Base-by-base conservation (phyloP, 495 filamentous ascomycete genomes). In the Glonium stellatum region DNA sequence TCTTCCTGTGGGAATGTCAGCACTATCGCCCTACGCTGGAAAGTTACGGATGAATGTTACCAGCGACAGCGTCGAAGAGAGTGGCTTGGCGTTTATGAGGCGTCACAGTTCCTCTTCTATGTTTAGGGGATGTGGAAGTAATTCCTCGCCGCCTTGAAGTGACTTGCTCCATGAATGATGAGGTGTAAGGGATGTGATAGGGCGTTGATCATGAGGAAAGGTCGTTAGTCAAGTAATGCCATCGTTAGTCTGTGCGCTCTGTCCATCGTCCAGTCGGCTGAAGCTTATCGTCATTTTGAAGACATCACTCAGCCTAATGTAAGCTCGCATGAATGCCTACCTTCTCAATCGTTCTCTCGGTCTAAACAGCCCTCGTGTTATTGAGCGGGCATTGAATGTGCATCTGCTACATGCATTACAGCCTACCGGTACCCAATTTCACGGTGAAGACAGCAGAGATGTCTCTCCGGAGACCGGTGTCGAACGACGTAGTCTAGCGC, bases 61-160 rank as follows among this genome's bases (percentile, higher is more conserved):
- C 88, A 59, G 88, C 89, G 47, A 91, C 82, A 36, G 86, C 87
- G 75, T 96, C 89, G 70, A 90, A 95, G 34, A 95, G 72, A 47
- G 77, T 89, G 19, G 78, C 76, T 34, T 70, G 65, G 52, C 78
- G 71, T 31, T 23, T 57, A 1, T 1, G 10, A 19, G 11, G 18
- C 18, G 12, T 34, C 21, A 12, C 21, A 6, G 12, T 51, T 3
- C 3, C 13, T 13, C 25, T 13, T 51, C 4, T 23, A 23, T 51
- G 11, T n/a, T 51, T 21, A 31, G 19, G 1, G 9, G 15, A n/a
- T 9, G 21, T 47, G 2, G 42, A 47, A 47, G 9, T 47, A 47
- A 2, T 22, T 9, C 54, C 36, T 46, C 34, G 22, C 12, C 55
- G 21, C 37, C 22, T 55, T 31, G 27, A 6, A 31, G 27, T 6